Evolutionary conservation across 73 alveolate genomes (phyloP).

Genomic region (Symbiodinium natans): DNA sequence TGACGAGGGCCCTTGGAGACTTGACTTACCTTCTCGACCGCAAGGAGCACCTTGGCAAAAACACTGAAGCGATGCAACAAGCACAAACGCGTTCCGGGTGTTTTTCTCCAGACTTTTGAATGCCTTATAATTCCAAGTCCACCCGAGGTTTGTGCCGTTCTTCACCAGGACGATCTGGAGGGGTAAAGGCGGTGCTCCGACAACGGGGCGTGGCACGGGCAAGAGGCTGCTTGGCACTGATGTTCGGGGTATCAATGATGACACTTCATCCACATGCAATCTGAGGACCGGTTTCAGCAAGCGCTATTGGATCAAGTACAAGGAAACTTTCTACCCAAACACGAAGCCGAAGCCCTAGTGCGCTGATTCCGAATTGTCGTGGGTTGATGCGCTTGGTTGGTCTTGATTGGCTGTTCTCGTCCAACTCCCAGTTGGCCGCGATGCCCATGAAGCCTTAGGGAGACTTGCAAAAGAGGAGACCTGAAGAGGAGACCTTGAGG

Average conservation of each 20-base stretch:
- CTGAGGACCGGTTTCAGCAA: constrained; percentile 44
- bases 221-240: not conserved
- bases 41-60: constrained; percentile 34
- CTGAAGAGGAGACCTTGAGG: too few relatives aligned
- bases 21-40: constrained; percentile 64
- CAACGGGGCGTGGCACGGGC: constrained; percentile 65
- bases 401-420: too few relatives aligned
- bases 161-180: constrained; percentile 15
- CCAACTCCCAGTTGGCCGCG: too few relatives aligned
- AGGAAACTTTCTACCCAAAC: constrained; percentile 37
- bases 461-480: too few relatives aligned
- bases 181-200: constrained; percentile 61
- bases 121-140: not conserved
- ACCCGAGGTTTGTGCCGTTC: constrained; percentile 43
- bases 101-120: too few relatives aligned
- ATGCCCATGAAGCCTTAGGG: too few relatives aligned
- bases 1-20: constrained; percentile 20
- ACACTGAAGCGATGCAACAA: not conserved
- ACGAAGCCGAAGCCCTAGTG: not conserved
- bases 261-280: not conserved
- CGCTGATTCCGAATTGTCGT: too few relatives aligned
- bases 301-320: constrained; percentile 51
- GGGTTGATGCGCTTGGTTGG: too few relatives aligned
- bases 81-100: not conserved
- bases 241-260: not conserved